Conservation (phyloP, 2,329 filamentous ascomycete genomes). For the Colletotrichum sidae region DNA sequence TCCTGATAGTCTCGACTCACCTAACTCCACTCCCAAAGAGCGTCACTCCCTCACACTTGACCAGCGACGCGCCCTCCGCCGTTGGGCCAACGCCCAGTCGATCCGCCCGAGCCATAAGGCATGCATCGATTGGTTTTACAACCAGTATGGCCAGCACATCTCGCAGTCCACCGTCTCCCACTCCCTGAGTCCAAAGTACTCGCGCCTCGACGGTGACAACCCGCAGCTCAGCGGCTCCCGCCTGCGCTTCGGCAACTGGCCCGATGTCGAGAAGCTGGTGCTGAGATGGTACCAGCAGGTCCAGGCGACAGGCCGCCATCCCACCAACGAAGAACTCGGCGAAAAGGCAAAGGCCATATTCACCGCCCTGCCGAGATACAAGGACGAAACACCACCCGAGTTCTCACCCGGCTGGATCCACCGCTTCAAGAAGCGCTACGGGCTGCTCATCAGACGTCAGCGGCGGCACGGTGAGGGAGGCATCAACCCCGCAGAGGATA, state of each 20-base stretch:
- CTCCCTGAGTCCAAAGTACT: constrained; percentile 71
- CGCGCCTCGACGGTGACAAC: constrained; percentile 68
- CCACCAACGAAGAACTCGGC: constrained; percentile 71
- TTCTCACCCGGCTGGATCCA: constrained; percentile 75
- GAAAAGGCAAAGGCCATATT: constrained; percentile 73
- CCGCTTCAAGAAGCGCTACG: constrained; percentile 73
- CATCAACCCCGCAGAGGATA: constrained; percentile 64
- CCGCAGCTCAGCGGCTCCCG: constrained; percentile 72
- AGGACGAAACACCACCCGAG: constrained; percentile 69
- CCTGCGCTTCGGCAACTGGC: constrained; percentile 73
- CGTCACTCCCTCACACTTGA: constrained; percentile 72
- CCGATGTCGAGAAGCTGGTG: constrained; percentile 70
- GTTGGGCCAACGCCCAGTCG: constrained; percentile 69
- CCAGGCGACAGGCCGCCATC: constrained; percentile 64
- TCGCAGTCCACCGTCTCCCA: constrained; percentile 74
- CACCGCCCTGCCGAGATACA: constrained; percentile 68
- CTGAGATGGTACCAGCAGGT: constrained; percentile 67
- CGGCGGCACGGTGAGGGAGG: constrained; percentile 62
- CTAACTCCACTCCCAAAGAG: constrained; percentile 51
- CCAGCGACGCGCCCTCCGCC: constrained; percentile 69
- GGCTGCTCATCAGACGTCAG: constrained; percentile 67
- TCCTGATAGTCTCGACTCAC: constrained; percentile 23
- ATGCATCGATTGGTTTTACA: constrained; percentile 73
- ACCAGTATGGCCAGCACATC: constrained; percentile 69
- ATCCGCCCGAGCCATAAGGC: constrained; percentile 70